A percentile compares a stretch with the other conserved stretches of the same genome.
These are phyloP conservation scores for Cyclotella choctawhatcheeana DNA, from an alignment of 108 stramenopile genomes.

Conservation along the genomic window DNA sequence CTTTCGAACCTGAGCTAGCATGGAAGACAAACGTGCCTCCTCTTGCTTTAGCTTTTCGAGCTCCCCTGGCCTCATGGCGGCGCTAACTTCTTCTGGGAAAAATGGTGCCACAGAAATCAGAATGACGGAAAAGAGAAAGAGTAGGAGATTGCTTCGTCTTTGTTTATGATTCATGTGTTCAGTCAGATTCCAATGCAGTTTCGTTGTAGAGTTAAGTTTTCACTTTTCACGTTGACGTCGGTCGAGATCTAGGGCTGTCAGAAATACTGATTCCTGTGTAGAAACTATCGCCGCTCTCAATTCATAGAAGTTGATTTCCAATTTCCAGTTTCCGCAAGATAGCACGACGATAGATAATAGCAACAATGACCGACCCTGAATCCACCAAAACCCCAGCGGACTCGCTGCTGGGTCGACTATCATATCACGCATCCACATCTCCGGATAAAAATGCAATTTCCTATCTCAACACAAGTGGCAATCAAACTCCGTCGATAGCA, in stretches of 20 bases:
- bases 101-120: not conserved
- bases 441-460: constrained; percentile 52
- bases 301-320: too few relatives aligned
- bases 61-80: constrained; percentile 9
- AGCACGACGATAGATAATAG: too few relatives aligned
- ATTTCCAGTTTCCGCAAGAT: too few relatives aligned
- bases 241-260: not conserved
- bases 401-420: constrained; percentile 15
- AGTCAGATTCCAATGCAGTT: too few relatives aligned
- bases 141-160: not conserved
- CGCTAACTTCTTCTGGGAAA: not conserved
- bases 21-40: constrained; percentile 15
- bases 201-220: too few relatives aligned
- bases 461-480: constrained; percentile 37
- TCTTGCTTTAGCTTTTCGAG: constrained; percentile 22
- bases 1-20: constrained; percentile 47
- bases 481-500: constrained; percentile 20
- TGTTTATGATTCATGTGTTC: not conserved
- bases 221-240: too few relatives aligned
- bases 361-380: not conserved
- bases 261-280: not conserved
- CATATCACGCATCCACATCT: constrained; percentile 18
- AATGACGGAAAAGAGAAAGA: not conserved
- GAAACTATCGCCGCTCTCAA: not conserved
- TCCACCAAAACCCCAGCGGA: not conserved